Conservation (phyloP, 805 yeast species). For the Gaillardinia entomophila region DNA sequence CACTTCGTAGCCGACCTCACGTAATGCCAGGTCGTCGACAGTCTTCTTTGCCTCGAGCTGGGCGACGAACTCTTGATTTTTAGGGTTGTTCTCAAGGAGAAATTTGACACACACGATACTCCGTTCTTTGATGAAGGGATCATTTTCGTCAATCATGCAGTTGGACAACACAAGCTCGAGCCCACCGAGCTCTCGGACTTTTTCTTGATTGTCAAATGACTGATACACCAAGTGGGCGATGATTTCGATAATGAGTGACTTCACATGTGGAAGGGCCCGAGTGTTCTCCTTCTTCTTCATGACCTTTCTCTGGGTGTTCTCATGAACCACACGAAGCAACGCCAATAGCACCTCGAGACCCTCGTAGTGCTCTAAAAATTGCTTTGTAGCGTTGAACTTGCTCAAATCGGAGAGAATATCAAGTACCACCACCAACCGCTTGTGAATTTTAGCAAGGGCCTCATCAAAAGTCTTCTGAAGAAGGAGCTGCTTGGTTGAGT, state of each 20-base stretch:
- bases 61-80: slow-evolving; percentile 74
- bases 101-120: slow-evolving; percentile 74
- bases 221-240: slow-evolving; percentile 52
- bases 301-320: slow-evolving; percentile 28
- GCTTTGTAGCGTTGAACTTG: slow-evolving; percentile 34
- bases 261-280: slow-evolving; percentile 53
- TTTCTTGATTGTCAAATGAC: slow-evolving; percentile 58
- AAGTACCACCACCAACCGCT: slow-evolving; percentile 17
- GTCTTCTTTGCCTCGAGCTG: slow-evolving; percentile 69
- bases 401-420: slow-evolving; percentile 40
- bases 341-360: slow-evolving; percentile 28
- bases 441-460: slow-evolving; percentile 6
- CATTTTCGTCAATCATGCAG: slow-evolving; percentile 81
- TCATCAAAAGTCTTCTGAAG: neutral
- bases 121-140: slow-evolving; percentile 83
- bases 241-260: slow-evolving; percentile 61
- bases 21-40: slow-evolving; percentile 50
- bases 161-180: slow-evolving; percentile 67
- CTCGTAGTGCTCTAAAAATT: slow-evolving; percentile 36
- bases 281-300: slow-evolving; percentile 12
- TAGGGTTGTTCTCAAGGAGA: slow-evolving; percentile 54
- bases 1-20: slow-evolving; percentile 72
- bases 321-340: slow-evolving; percentile 36
- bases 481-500: slow-evolving; percentile 9
- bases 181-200: slow-evolving; percentile 59